A percentile compares a stretch with the other conserved stretches of the same genome.
These are phyloP conservation scores for Zygosaccharomyces pseudobailii DNA, from an alignment of 1,139 yeast species.

Conservation along the genomic window DNA sequence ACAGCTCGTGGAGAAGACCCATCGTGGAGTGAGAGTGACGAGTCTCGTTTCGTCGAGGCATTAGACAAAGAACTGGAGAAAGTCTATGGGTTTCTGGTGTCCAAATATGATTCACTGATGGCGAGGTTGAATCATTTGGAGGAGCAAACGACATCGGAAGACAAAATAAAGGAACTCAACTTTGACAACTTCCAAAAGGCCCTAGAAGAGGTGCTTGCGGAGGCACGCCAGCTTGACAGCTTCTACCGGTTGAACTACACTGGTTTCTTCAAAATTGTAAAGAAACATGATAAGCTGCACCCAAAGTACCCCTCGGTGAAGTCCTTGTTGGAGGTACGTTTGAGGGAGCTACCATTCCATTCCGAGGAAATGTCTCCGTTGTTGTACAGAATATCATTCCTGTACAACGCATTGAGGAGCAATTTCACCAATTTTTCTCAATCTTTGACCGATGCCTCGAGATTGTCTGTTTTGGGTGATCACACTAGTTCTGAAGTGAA, in stretches of 20 bases:
- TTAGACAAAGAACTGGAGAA: conserved; percentile 84
- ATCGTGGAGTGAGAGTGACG: conserved; percentile 75
- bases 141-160: conserved; percentile 34
- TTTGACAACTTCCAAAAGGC: conserved; percentile 48
- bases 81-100: conserved; percentile 79
- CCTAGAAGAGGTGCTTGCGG: conserved; percentile 66
- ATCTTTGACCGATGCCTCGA: conserved; percentile 31
- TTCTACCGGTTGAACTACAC: conserved; percentile 90
- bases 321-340: conserved; percentile 81
- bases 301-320: conserved; percentile 72
- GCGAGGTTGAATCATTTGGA: conserved; percentile 63
- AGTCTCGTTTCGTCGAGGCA: conserved; percentile 72
- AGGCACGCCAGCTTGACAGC: conserved; percentile 82
- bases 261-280: conserved; percentile 89
- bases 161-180: conserved; percentile 28
- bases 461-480: conserved; percentile 28
- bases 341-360: conserved; percentile 85
- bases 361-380: conserved; percentile 93
- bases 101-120: conserved; percentile 66
- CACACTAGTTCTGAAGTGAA: conserved; percentile 40
- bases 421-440: conserved; percentile 27
- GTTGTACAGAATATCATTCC: conserved; percentile 71
- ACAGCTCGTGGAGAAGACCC: conserved; percentile 24
- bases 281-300: conserved; percentile 91
- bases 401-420: conserved; percentile 69